A percentile compares a stretch with the other conserved stretches of the same genome.
phyloP scores from a whole-genome alignment of 2,329 filamentous ascomycete species.

The Stylonectria norvegica region DNA sequence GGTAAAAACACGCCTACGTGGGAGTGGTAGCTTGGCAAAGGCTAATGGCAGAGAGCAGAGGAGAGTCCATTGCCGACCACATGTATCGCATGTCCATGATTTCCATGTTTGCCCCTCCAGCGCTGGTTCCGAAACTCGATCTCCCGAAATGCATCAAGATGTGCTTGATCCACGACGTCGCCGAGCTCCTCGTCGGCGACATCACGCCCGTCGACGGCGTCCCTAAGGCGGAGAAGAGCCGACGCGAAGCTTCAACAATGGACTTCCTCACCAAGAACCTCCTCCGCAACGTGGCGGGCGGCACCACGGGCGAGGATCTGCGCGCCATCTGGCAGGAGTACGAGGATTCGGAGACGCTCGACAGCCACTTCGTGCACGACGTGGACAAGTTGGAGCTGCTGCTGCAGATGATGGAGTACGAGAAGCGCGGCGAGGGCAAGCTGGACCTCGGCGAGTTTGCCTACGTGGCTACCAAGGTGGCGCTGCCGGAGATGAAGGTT shows the following conservation, averaged over 20 bases:
- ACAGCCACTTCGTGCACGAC: slow-evolving; percentile 90
- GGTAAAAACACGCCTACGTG: slow-evolving; percentile 35
- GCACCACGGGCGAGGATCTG: slow-evolving; percentile 65
- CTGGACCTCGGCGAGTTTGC: slow-evolving; percentile 84
- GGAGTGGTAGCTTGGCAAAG: no score
- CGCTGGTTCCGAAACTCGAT: slow-evolving; percentile 69
- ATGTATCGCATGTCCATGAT: slow-evolving; percentile 99
- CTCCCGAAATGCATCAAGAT: slow-evolving; percentile 85
- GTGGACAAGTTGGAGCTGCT: slow-evolving; percentile 96
- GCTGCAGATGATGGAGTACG: slow-evolving; percentile 95
- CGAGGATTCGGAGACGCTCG: slow-evolving; percentile 78
- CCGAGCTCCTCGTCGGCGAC: slow-evolving; percentile 89
- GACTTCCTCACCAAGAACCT: slow-evolving; percentile 76
- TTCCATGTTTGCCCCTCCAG: slow-evolving; percentile 81
- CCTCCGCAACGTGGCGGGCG: slow-evolving; percentile 72
- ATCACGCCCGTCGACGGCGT: slow-evolving; percentile 92
- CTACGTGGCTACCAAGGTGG: slow-evolving; percentile 70
- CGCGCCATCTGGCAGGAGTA: slow-evolving; percentile 90
- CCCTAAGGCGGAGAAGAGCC: slow-evolving; percentile 80
- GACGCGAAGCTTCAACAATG: slow-evolving; percentile 86
- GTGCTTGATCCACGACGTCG: slow-evolving; percentile 97
- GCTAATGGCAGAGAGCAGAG: slow-evolving; percentile 41
- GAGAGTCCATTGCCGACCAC: slow-evolving; percentile 94
- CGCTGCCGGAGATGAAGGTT: slow-evolving; percentile 70
- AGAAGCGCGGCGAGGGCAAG: slow-evolving; percentile 62